phyloP scores from a whole-genome alignment of 192 early-diverging fungal genomes.

The Mortierella claussenii region DNA sequence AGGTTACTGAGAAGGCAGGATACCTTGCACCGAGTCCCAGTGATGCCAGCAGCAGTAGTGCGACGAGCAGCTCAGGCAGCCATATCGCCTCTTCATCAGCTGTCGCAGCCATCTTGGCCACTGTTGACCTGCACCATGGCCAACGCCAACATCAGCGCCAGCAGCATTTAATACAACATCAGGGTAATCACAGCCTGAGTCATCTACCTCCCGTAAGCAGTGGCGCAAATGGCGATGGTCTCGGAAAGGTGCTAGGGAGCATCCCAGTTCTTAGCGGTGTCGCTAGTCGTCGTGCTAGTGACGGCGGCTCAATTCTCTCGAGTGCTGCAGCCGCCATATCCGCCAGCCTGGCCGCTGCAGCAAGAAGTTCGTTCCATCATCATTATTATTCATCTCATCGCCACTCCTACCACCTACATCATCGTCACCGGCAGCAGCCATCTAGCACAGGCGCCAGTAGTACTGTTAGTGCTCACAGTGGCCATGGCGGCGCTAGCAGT shows the following conservation, averaged over 20 bases:
- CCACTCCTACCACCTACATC: not conserved
- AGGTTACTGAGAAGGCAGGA: conserved; percentile 22
- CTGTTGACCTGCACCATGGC: conserved; percentile 19
- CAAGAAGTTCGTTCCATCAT: conserved; percentile 22
- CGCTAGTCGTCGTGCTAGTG: conserved; percentile 32
- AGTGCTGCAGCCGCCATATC: conserved; percentile 38
- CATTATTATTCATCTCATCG: not conserved
- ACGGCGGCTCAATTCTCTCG: conserved; percentile 43
- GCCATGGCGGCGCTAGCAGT: too few relatives aligned
- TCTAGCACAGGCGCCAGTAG: too few relatives aligned
- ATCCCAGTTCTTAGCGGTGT: not conserved
- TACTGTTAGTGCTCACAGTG: too few relatives aligned
- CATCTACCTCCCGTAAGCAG: not conserved
- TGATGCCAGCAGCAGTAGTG: conserved; percentile 16
- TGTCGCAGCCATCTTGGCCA: conserved; percentile 20
- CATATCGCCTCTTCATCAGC: conserved; percentile 23
- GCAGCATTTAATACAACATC: not conserved
- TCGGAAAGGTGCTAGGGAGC: too few relatives aligned
- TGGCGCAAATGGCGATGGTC: too few relatives aligned
- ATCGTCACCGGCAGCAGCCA: conserved; percentile 1
- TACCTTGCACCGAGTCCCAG: conserved; percentile 17
- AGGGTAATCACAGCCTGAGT: not conserved
- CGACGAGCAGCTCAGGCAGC: conserved; percentile 6
- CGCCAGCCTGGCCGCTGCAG: conserved; percentile 22
- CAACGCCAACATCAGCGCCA: conserved; percentile 6